phyloP scores from a whole-genome alignment of 768 basidiomycete species.

The Podaxis sp. region DNA sequence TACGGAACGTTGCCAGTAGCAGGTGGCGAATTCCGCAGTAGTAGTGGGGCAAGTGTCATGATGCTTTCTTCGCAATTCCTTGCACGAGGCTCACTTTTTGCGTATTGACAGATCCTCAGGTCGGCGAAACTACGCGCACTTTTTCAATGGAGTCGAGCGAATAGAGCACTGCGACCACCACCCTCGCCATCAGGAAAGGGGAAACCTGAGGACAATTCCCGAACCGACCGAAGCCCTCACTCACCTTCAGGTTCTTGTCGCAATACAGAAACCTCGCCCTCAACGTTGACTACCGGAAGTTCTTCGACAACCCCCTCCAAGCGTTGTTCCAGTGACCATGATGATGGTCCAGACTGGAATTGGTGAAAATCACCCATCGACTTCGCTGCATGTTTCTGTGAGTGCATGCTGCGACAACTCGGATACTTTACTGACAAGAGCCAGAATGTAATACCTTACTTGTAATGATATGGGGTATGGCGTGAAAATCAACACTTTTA shows the following conservation, averaged over 20 bases:
- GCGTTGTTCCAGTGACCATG: background rate
- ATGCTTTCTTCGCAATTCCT: background rate
- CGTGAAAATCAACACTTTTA: slow-evolving; percentile 10
- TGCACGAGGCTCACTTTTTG: background rate
- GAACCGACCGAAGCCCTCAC: background rate
- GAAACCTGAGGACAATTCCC: background rate
- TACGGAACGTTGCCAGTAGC: background rate
- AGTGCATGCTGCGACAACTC: background rate
- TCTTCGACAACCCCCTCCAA: background rate
- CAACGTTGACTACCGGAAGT: background rate
- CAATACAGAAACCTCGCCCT: background rate
- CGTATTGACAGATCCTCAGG: background rate
- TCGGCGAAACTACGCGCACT: slow-evolving; percentile 3
- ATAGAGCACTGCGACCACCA: background rate
- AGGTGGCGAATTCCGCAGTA: background rate
- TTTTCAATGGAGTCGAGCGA: slow-evolving; percentile 10
- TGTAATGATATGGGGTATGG: slow-evolving; percentile 3
- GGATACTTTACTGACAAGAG: slow-evolving; percentile 2
- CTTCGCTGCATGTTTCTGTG: background rate
- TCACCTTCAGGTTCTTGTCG: background rate
- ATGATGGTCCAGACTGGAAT: slow-evolving; percentile 14
- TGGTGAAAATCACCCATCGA: slow-evolving; percentile 9
- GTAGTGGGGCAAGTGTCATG: slow-evolving; percentile 4
- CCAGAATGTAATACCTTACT: slow-evolving; percentile 11
- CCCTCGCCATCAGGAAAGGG: background rate